phyloP scores from a whole-genome alignment of 2,329 filamentous ascomycete genomes.

The Xylariales sp. region DNA sequence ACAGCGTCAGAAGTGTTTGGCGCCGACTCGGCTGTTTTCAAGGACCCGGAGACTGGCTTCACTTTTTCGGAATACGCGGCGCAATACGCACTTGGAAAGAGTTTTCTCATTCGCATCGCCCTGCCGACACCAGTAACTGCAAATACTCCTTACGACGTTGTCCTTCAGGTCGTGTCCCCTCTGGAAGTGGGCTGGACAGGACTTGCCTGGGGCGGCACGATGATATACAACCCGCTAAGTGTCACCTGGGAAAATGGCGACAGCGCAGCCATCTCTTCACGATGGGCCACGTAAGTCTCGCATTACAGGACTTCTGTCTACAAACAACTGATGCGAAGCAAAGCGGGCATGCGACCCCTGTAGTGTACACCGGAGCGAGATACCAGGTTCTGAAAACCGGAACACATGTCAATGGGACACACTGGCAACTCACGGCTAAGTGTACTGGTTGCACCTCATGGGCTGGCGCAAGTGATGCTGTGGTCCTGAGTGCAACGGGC shows the following conservation, averaged over 20 bases:
- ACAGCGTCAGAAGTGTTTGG: slow-evolving; percentile 9
- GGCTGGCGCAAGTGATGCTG: slow-evolving; percentile 20
- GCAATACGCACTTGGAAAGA: slow-evolving; percentile 20
- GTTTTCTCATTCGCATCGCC: slow-evolving; percentile 29
- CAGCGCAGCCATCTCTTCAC: slow-evolving; percentile 34
- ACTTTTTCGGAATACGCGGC: slow-evolving; percentile 24
- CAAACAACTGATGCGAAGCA: slow-evolving; percentile 5
- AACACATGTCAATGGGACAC: slow-evolving; percentile 33
- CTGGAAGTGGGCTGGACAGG: slow-evolving; percentile 42
- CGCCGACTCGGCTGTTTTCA: slow-evolving; percentile 20
- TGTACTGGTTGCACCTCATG: slow-evolving; percentile 32
- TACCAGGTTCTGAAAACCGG: slow-evolving; percentile 32
- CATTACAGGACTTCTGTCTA: slow-evolving; percentile 2
- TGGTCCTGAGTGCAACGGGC: slow-evolving; percentile 77
- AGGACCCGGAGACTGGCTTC: slow-evolving; percentile 25
- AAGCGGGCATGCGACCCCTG: slow-evolving; percentile 32
- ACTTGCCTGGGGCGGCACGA: slow-evolving; percentile 44
- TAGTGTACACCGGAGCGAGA: slow-evolving; percentile 23
- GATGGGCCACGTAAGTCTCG: slow-evolving; percentile 38
- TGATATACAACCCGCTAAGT: slow-evolving; percentile 42
- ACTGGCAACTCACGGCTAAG: slow-evolving; percentile 35
- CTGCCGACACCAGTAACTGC: slow-evolving; percentile 28
- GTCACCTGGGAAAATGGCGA: slow-evolving; percentile 40
- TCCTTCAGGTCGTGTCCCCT: slow-evolving; percentile 39
- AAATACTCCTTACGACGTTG: slow-evolving; percentile 31